phyloP scores from a whole-genome alignment of 2,329 filamentous ascomycete genomes.

The Pseudogymnoascus sp. region DNA sequence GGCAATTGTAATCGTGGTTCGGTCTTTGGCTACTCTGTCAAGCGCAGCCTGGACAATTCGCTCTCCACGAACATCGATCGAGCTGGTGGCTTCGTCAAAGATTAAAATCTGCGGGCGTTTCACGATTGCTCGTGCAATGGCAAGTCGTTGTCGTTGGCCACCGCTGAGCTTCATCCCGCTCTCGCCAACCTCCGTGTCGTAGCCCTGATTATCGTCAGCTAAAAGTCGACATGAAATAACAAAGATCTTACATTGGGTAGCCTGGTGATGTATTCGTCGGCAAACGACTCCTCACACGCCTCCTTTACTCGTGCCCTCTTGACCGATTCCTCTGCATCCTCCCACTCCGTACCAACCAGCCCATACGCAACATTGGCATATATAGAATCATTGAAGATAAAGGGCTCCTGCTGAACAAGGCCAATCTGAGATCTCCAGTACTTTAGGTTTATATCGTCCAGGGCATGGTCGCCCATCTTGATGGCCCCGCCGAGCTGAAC shows the following conservation, averaged over 20 bases:
- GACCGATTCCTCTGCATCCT: slow-evolving; percentile 42
- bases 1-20: slow-evolving; percentile 56
- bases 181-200: slow-evolving; percentile 68
- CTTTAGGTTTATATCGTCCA: slow-evolving; percentile 52
- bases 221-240: not conserved
- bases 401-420: slow-evolving; percentile 60
- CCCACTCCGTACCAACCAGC: slow-evolving; percentile 43
- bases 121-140: slow-evolving; percentile 67
- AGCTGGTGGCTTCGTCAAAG: slow-evolving; percentile 69
- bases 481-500: slow-evolving; percentile 45
- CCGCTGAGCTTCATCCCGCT: slow-evolving; percentile 69
- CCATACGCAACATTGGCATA: slow-evolving; percentile 55
- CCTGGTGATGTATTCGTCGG: slow-evolving; percentile 58
- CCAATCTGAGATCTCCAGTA: slow-evolving; percentile 54
- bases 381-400: slow-evolving; percentile 59
- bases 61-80: slow-evolving; percentile 47
- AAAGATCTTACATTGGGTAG: slow-evolving; percentile 42
- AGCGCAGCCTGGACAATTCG: slow-evolving; percentile 46
- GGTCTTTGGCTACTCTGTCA: slow-evolving; percentile 42
- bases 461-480: slow-evolving; percentile 41
- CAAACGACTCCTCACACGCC: slow-evolving; percentile 59
- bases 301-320: slow-evolving; percentile 52
- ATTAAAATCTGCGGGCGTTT: slow-evolving; percentile 63
- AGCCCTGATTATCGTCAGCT: slow-evolving; percentile 39
- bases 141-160: slow-evolving; percentile 78